These are phyloP conservation scores for Malassezia arunalokei DNA, from an alignment of 1,284 basidiomycete species.

Conservation along the genomic window DNA sequence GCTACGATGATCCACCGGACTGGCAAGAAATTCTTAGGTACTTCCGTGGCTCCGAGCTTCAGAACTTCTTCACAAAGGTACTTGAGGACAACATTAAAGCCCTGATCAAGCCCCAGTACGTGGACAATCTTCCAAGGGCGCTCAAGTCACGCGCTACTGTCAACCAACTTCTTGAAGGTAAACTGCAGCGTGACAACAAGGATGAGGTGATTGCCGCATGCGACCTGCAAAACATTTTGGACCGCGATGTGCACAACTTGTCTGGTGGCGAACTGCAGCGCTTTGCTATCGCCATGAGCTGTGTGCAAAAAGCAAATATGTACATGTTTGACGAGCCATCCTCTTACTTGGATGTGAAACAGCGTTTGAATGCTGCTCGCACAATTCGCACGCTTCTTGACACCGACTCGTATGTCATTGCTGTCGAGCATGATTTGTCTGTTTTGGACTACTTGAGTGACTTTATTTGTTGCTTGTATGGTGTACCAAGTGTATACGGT, in stretches of 20 bases:
- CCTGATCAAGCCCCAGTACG: slow-evolving; percentile 46
- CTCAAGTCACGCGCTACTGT: slow-evolving; percentile 41
- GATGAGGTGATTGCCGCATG: slow-evolving; percentile 33
- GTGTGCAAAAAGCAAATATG: slow-evolving; percentile 44
- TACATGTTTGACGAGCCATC: slow-evolving; percentile 47
- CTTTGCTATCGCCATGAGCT: slow-evolving; percentile 45
- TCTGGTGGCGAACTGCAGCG: slow-evolving; percentile 46
- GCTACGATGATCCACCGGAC: slow-evolving; percentile 45
- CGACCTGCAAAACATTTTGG: slow-evolving; percentile 39
- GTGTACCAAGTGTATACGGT: slow-evolving; percentile 44
- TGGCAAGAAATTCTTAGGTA: slow-evolving; percentile 46
- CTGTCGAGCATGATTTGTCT: slow-evolving; percentile 45
- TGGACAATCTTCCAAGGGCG: slow-evolving; percentile 45
- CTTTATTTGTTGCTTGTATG: slow-evolving; percentile 46
- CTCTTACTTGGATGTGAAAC: slow-evolving; percentile 46
- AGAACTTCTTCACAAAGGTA: slow-evolving; percentile 46
- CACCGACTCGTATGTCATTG: slow-evolving; percentile 44
- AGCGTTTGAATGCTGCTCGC: slow-evolving; percentile 44
- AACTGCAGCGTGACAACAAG: slow-evolving; percentile 42
- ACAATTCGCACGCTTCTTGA: slow-evolving; percentile 43
- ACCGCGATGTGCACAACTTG: slow-evolving; percentile 40
- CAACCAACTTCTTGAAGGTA: slow-evolving; percentile 38
- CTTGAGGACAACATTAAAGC: slow-evolving; percentile 47
- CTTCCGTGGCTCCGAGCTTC: slow-evolving; percentile 45
- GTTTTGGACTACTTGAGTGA: slow-evolving; percentile 46